These are phyloP conservation scores for Eleusine indica DNA, from an alignment of 176 grass and related monocot species.

Conservation along the genomic window DNA sequence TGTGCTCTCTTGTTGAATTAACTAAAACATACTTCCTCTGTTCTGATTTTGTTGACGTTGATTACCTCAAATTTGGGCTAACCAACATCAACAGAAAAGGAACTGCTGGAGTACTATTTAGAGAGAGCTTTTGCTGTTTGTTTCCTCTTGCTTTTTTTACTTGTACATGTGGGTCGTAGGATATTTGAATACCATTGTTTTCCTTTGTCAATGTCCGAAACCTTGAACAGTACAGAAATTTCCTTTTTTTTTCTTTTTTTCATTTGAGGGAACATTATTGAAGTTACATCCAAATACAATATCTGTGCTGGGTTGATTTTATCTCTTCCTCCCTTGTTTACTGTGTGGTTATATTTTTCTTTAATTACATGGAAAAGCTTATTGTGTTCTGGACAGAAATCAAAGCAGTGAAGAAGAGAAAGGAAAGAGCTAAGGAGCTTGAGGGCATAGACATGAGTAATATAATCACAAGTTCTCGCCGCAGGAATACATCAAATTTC, in stretches of 20 bases:
- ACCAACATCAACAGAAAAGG: no score
- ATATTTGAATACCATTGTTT: not conserved
- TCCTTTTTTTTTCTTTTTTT: conserved; percentile 1
- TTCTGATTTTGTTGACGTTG: no score
- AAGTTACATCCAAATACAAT: not conserved
- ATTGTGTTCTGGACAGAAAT: conserved; percentile 64
- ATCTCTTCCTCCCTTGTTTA: conserved; percentile 6
- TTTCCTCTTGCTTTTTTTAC: not conserved
- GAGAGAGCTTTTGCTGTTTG: conserved; percentile 5
- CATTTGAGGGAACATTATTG: not conserved
- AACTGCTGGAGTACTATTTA: not conserved
- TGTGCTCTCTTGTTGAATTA: conserved; percentile 37
- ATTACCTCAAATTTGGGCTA: no score
- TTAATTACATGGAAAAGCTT: conserved; percentile 21
- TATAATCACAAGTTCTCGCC: conserved; percentile 87
- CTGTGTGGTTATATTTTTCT: not conserved
- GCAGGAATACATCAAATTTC: conserved; percentile 70
- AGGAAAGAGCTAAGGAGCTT: conserved; percentile 94
- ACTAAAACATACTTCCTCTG: not conserved
- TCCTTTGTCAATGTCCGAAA: conserved; percentile 14
- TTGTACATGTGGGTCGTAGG: conserved; percentile 10
- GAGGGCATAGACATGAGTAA: conserved; percentile 97
- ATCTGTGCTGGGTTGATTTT: not conserved
- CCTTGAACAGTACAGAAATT: not conserved
- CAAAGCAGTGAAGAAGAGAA: conserved; percentile 86